Conservation (phyloP, 306 rosid genomes). For the Pterocarpus macrocarpus region DNA sequence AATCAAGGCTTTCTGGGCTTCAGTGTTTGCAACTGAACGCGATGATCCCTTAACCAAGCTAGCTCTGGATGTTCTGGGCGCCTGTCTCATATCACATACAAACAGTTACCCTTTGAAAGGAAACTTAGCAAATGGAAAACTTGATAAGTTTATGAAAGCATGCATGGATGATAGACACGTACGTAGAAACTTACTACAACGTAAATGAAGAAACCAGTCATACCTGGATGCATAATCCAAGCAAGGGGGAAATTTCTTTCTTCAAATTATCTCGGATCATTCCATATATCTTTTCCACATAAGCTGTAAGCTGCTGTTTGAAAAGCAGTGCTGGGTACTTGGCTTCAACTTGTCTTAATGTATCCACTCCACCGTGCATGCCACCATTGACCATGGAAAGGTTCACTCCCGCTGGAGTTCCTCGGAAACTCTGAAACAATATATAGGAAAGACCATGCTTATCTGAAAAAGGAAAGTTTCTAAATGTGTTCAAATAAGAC, state of each 20-base stretch:
- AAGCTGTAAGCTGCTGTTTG: slow-evolving; percentile 99
- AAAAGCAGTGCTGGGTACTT: slow-evolving; percentile 98
- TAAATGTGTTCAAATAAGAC: slow-evolving; percentile 35
- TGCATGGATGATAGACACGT: slow-evolving; percentile 31
- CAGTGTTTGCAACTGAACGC: slow-evolving; percentile 86
- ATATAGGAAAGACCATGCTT: slow-evolving; percentile 18
- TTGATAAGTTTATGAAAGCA: slow-evolving; percentile 28
- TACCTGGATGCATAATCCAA: slow-evolving; percentile 97
- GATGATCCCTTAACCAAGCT: slow-evolving; percentile 92
- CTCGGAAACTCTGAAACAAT: slow-evolving; percentile 66
- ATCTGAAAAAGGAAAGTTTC: slow-evolving; percentile 37
- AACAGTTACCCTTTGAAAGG: slow-evolving; percentile 36
- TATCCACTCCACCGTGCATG: slow-evolving; percentile 69
- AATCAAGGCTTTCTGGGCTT: slow-evolving; percentile 93
- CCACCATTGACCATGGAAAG: slow-evolving; percentile 58
- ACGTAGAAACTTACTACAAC: neutral
- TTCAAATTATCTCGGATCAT: slow-evolving; percentile 97
- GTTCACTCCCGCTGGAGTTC: slow-evolving; percentile 65
- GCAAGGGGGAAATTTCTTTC: slow-evolving; percentile 99
- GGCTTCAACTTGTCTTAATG: slow-evolving; percentile 94
- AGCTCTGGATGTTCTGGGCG: slow-evolving; percentile 95
- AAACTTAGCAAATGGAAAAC: slow-evolving; percentile 33
- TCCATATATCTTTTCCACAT: slow-evolving; percentile 97
- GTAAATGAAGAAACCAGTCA: slow-evolving; percentile 30
- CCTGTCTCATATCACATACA: slow-evolving; percentile 65